Conservation (phyloP, 257 asterid species). For the Mentha longifolia region DNA sequence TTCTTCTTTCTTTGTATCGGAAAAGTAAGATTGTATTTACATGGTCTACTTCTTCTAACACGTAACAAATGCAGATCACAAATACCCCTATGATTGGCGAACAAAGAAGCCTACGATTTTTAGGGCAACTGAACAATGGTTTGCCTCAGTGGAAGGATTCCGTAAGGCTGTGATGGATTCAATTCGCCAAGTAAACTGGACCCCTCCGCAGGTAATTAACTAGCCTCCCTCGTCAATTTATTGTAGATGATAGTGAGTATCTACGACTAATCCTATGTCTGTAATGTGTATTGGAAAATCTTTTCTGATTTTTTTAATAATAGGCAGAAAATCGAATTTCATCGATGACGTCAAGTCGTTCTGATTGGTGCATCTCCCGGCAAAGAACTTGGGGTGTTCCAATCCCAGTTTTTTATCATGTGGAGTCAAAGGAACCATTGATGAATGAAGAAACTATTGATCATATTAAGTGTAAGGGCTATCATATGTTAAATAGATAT, state of each 20-base stretch:
- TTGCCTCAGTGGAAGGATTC: slow-evolving; percentile 98
- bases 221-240: slow-evolving; percentile 25
- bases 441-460: slow-evolving; percentile 84
- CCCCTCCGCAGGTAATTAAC: slow-evolving; percentile 77
- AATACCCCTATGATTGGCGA: slow-evolving; percentile 99
- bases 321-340: slow-evolving; percentile 92
- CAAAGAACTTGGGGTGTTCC: slow-evolving; percentile 99
- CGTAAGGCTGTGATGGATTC: slow-evolving; percentile 92
- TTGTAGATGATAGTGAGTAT: background rate
- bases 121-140: slow-evolving; percentile 99
- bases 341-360: slow-evolving; percentile 92
- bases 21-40: slow-evolving; percentile 16
- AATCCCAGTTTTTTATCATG: slow-evolving; percentile 92
- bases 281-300: background rate
- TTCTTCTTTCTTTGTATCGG: slow-evolving; percentile 15
- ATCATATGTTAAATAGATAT: slow-evolving; percentile 19
- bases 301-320: slow-evolving; percentile 26
- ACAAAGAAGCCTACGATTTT: slow-evolving; percentile 96
- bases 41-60: slow-evolving; percentile 28
- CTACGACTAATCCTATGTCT: slow-evolving; percentile 4
- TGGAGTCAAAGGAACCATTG: slow-evolving; percentile 83
- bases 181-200: slow-evolving; percentile 80
- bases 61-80: slow-evolving; percentile 70
- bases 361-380: slow-evolving; percentile 99
- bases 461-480: slow-evolving; percentile 78